Conservation (phyloP, 371 early-diverging fungal genomes). For the Dichotomocladium elegans region DNA sequence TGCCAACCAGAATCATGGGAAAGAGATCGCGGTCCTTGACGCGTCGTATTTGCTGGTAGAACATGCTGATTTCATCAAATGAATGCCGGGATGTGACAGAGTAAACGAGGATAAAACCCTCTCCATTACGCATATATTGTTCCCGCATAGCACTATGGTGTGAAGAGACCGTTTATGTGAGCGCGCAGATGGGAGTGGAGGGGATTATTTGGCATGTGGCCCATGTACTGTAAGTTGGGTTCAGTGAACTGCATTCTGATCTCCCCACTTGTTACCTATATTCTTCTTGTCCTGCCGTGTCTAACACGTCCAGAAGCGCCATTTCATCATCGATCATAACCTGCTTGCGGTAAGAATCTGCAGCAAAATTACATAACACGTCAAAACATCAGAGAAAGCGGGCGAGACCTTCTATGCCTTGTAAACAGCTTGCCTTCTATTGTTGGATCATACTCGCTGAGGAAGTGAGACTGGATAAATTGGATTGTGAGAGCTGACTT, state of each 20-base stretch:
- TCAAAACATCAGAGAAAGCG: background rate
- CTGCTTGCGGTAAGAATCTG: constrained; percentile 79
- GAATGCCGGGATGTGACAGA: constrained; percentile 58
- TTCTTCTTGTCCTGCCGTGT: constrained; percentile 87
- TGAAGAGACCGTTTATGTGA: background rate
- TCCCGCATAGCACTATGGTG: constrained; percentile 67
- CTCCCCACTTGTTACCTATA: constrained; percentile 63
- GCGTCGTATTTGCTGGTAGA: constrained; percentile 59
- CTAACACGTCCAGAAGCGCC: constrained; percentile 73
- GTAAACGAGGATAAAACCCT: constrained; percentile 48
- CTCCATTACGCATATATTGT: constrained; percentile 78
- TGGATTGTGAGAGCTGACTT: constrained; percentile 92
- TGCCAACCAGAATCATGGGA: constrained; percentile 81
- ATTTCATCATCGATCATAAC: constrained; percentile 65
- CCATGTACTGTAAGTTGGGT: too few species aligned
- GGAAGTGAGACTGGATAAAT: constrained; percentile 88
- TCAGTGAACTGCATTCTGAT: too few species aligned
- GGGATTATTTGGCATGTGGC: too few species aligned
- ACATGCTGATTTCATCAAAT: constrained; percentile 65
- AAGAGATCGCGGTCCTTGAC: constrained; percentile 78
- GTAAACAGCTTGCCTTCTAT: constrained; percentile 67
- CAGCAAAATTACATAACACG: background rate
- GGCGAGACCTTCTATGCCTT: too few species aligned
- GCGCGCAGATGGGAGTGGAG: background rate
- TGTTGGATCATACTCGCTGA: constrained; percentile 93